phyloP scores from a whole-genome alignment of 2,329 filamentous ascomycete species.

The Arthrobotrys iridis region DNA sequence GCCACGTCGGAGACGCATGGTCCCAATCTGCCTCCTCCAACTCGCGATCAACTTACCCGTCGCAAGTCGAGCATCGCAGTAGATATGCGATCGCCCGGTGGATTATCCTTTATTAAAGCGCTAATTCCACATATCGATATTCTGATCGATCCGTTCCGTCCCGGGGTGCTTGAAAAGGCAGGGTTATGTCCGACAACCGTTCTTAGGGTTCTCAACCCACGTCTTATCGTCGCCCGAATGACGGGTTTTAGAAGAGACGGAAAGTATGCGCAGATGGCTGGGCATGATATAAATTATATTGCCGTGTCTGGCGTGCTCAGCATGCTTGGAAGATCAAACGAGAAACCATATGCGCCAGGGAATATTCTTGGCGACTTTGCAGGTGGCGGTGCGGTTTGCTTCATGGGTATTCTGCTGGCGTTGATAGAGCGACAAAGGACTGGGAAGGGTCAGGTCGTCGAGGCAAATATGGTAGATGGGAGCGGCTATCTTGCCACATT shows the following conservation, averaged over 20 bases:
- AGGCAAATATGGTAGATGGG: conserved; percentile 97
- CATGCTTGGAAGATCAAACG: conserved; percentile 70
- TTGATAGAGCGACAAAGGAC: conserved; percentile 72
- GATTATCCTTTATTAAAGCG: conserved; percentile 72
- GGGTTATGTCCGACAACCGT: conserved; percentile 77
- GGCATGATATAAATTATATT: conserved; percentile 78
- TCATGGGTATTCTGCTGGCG: conserved; percentile 83
- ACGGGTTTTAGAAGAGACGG: conserved; percentile 90
- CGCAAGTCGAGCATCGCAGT: conserved; percentile 83
- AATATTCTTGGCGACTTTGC: conserved; percentile 93
- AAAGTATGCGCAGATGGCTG: conserved; percentile 68
- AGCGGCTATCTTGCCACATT: conserved; percentile 80
- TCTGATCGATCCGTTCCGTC: conserved; percentile 91
- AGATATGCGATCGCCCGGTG: conserved; percentile 76
- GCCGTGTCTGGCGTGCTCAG: conserved; percentile 82
- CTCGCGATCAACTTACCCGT: conserved; percentile 78
- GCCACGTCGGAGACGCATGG: conserved; percentile 57
- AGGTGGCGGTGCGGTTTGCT: conserved; percentile 83
- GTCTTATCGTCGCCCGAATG: conserved; percentile 83
- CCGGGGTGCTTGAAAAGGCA: conserved; percentile 86
- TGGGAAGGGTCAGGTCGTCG: conserved; percentile 84
- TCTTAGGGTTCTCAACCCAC: conserved; percentile 71
- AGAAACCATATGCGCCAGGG: conserved; percentile 77
- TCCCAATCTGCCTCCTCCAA: conserved; percentile 62
- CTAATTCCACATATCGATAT: conserved; percentile 75